Evolutionary conservation across 306 rosid genomes (phyloP), one percentile per base, ranked within the genome.

Genomic region (Castanea crenata): DNA sequence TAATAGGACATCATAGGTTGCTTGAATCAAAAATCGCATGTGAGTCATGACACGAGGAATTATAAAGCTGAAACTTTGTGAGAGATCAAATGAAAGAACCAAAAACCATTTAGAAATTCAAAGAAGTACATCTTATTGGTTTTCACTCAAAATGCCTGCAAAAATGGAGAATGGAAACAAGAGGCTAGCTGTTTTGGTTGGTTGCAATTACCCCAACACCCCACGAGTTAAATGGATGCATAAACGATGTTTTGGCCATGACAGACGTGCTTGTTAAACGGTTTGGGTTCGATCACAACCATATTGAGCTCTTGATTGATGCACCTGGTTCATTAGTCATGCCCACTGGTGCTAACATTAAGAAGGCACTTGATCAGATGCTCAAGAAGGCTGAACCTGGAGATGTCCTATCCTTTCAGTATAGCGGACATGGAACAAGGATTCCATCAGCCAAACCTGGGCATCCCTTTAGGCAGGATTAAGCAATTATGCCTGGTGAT

Each of bases 381-480:
- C 80, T 90, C 10, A 82, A 85, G 23, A 23, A 62, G 73, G 94
- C 97, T 75, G 79, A 84, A 79, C 58, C 85, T 13, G 97, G 99
- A 15, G 99, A 91, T 63, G 90, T 90, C 14, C 87, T 94, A 18
- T 94, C 86, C 83, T 92, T 94, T 76, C 99, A 94, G 73, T 94
- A 91, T 44, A 94, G 99, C 76, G 99, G 97, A 21, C 99, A 94
- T 81, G 99, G 99, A 38, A 94, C 99, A 14, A 91, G 91, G 41
- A 85, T 94, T 80, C 93, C 97, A 49, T 90, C 95, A 8, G 55
- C 20, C 83, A 89, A 79, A 64, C 91, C 76, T 9, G 87, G 76
- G 51, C 88, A 86, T 27, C 87, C 73, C 20, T 79, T 83, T 32
- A 75, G 89, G 74, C 89, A 83, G 1, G 98, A 92, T 75, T 97